Evolutionary conservation across 306 rosid genomes (phyloP).

Genomic region (Quercus dentata): DNA sequence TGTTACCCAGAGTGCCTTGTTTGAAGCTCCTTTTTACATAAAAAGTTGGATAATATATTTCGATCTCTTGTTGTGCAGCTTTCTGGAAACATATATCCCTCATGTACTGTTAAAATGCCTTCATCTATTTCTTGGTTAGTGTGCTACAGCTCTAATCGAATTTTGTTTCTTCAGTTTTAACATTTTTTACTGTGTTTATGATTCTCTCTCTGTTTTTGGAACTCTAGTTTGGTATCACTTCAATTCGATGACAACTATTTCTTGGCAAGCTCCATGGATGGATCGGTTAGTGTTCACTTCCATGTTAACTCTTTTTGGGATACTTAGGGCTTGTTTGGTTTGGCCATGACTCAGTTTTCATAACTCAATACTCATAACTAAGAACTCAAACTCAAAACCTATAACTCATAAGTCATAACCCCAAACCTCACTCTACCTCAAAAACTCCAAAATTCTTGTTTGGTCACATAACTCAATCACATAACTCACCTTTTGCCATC

Average conservation of each 20-base stretch:
- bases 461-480: too few relatives aligned
- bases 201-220: constrained; percentile 21
- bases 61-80: constrained; percentile 43
- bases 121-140: constrained; percentile 78
- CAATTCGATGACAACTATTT: constrained; percentile 75
- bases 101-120: constrained; percentile 65
- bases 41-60: constrained; percentile 15
- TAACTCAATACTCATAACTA: too few relatives aligned
- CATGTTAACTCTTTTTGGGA: neutral
- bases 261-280: constrained; percentile 97
- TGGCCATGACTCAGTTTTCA: too few relatives aligned
- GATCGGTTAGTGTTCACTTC: constrained; percentile 63
- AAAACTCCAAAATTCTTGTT: too few relatives aligned
- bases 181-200: constrained; percentile 11
- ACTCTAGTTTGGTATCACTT: constrained; percentile 70
- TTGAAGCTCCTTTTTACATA: neutral
- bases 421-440: too few relatives aligned
- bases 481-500: too few relatives aligned
- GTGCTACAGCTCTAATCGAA: neutral
- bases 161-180: neutral
- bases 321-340: neutral
- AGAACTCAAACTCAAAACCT: too few relatives aligned
- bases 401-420: too few relatives aligned
- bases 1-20: neutral
- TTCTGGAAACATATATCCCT: constrained; percentile 54